Percentiles rank a stretch among this genome's conserved stretches.
Conservation (phyloP, 805 yeast genomes). For the Ascoidea rubescens region DNA sequence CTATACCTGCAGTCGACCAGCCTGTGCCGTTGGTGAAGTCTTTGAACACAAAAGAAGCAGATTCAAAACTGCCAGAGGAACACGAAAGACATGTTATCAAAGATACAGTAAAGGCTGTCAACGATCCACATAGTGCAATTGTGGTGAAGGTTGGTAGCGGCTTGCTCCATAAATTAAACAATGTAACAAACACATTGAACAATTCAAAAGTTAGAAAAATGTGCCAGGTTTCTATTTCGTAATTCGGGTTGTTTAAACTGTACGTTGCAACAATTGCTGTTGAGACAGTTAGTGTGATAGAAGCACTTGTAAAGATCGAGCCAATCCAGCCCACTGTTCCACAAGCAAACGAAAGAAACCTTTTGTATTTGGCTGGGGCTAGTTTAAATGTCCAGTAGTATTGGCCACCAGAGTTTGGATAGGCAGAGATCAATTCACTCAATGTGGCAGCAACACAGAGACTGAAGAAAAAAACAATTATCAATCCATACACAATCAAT, state of each 20-base stretch:
- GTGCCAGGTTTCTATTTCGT: too few species aligned
- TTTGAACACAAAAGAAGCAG: conserved; percentile 38
- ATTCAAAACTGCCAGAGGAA: conserved; percentile 36
- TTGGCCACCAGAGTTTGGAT: conserved; percentile 44
- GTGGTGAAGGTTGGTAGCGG: conserved; percentile 36
- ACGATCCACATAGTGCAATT: conserved; percentile 35
- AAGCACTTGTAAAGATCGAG: not conserved
- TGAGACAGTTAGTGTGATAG: not conserved
- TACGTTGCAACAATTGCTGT: conserved; percentile 37
- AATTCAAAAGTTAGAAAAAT: conserved; percentile 38
- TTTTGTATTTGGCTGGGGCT: conserved; percentile 28
- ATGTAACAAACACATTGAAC: conserved; percentile 25
- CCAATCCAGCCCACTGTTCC: conserved; percentile 54
- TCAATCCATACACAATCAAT: conserved; percentile 42
- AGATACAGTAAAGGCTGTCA: conserved; percentile 37
- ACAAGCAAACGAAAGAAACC: conserved; percentile 39
- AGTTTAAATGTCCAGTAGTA: conserved; percentile 43
- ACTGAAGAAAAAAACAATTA: conserved; percentile 35
- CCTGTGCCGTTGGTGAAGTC: conserved; percentile 44
- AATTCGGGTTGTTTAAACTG: conserved; percentile 18
- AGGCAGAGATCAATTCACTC: conserved; percentile 38
- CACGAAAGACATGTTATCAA: conserved; percentile 38
- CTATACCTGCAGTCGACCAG: conserved; percentile 44
- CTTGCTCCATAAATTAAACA: conserved; percentile 35
- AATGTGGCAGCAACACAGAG: conserved; percentile 33